Evolutionary conservation across 306 rosid species (phyloP), one percentile per base, ranked within the genome.

Genomic region (Cucurbita ficifolia): DNA sequence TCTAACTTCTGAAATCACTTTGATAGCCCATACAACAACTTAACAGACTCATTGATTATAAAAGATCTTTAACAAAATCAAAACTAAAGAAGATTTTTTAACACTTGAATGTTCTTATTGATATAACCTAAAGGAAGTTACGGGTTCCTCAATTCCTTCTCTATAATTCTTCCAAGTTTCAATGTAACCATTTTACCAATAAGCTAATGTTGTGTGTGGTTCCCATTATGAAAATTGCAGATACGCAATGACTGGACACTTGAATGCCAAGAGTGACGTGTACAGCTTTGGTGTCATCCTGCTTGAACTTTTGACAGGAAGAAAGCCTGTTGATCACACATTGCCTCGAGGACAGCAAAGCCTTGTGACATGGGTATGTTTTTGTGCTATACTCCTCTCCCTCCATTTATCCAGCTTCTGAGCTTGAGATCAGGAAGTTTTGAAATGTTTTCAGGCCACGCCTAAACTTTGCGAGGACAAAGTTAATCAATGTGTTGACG

Each of bases 291-390:
- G 97, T 38, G 97, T 92, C 63, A 94, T 92, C 72, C 86, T 92
- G 72, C 92, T 92, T 70, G 96, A 92, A 80, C 97, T 92, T 80
- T 74, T 92, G 86, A 92, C 97, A 5, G 97, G 96, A 75, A 79
- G 96, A 79, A 92, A 92, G 76, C 97, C 97, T n/a, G 94, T 92
- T 74, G 96, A 92, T 86, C 97, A 83, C 79, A 92, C 97, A 39
- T 75, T 92, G 56, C 97, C 97, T 11, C 92, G 96, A 68, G 97
- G 96, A 54, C 94, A 92, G 81, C 97, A 89, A 82, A 92, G 94
- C 74, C 86, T 92, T 42, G 96, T 92, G 65, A 92, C 97, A 78
- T 92, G 96, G 96, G 97, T 92, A 92, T 36, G 24, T 56, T 73
- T 77, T 76, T 77, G 50, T 1, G 8, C 38, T 76, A 64, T 51